These are phyloP conservation scores for Teratosphaeria epicoccoides DNA, from an alignment of 2,329 filamentous ascomycete genomes.

Conservation along the genomic window DNA sequence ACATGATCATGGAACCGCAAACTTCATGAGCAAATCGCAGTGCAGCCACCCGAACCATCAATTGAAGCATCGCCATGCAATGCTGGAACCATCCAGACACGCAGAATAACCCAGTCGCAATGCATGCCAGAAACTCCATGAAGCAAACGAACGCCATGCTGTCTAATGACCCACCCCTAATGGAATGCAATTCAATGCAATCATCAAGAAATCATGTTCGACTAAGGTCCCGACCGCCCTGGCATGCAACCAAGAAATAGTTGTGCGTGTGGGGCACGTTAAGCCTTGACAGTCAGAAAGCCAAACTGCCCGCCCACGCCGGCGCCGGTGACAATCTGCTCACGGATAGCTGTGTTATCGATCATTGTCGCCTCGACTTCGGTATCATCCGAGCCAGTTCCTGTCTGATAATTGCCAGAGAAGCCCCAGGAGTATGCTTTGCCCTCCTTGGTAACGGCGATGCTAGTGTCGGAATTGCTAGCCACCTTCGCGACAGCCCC, in stretches of 20 bases:
- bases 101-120: neutral
- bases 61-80: neutral
- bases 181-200: neutral
- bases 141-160: neutral
- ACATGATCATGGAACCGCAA: neutral
- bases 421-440: conserved; percentile 73
- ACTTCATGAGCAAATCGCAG: neutral
- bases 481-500: conserved; percentile 37
- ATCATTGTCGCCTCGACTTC: conserved; percentile 66
- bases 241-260: neutral
- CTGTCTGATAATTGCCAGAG: conserved; percentile 69
- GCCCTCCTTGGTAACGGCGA: conserved; percentile 59
- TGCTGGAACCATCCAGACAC: neutral
- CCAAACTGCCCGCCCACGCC: conserved; percentile 80
- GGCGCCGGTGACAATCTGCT: conserved; percentile 46
- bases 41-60: neutral
- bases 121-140: neutral
- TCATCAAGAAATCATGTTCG: neutral
- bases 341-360: conserved; percentile 72
- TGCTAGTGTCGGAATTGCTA: conserved; percentile 61
- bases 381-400: conserved; percentile 67
- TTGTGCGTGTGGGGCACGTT: neutral
- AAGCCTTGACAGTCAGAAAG: conserved; percentile 28
- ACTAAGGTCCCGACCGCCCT: neutral
- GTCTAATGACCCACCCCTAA: neutral